These are phyloP conservation scores for Nannizzia gypsea DNA, from an alignment of 2,329 filamentous ascomycete species.

Conservation along the genomic window DNA sequence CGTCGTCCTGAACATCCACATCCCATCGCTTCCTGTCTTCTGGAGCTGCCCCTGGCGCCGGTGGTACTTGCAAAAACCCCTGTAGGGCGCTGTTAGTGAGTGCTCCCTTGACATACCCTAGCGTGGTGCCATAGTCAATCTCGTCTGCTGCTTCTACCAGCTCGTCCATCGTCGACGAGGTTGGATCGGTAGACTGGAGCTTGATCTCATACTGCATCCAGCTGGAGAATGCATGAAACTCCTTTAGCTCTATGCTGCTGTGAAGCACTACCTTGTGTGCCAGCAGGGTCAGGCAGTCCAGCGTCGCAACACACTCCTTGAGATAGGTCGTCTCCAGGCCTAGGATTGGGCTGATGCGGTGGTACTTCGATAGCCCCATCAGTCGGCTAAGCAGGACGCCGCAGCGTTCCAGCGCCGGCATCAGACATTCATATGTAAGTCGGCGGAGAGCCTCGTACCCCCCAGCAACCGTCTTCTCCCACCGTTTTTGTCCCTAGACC, in stretches of 20 bases:
- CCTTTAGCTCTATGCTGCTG: constrained; percentile 62
- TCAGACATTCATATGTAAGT: constrained; percentile 73
- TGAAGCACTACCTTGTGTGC: constrained; percentile 60
- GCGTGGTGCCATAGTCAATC: constrained; percentile 59
- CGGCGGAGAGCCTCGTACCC: constrained; percentile 67
- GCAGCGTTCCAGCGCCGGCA: constrained; percentile 77
- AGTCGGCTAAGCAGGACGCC: constrained; percentile 71
- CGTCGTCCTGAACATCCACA: constrained; percentile 23
- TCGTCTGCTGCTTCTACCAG: constrained; percentile 64
- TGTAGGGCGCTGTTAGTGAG: constrained; percentile 55
- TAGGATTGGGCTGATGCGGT: constrained; percentile 53
- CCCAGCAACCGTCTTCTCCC: constrained; percentile 75
- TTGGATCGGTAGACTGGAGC: constrained; percentile 53
- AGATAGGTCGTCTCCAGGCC: constrained; percentile 55
- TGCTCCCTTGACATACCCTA: constrained; percentile 65
- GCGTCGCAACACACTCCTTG: constrained; percentile 50
- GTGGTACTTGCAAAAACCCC: constrained; percentile 39
- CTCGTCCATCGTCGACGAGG: constrained; percentile 52
- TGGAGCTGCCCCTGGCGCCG: constrained; percentile 11
- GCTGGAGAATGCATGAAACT: constrained; percentile 65
- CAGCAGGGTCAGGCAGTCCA: constrained; percentile 63
- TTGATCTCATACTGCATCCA: constrained; percentile 83
- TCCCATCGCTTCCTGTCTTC: constrained; percentile 38
- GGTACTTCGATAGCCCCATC: constrained; percentile 69
- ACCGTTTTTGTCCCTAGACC: constrained; percentile 74